These are phyloP conservation scores for Sporothrix globosa DNA, from an alignment of 2,329 filamentous ascomycete genomes.

Conservation along the genomic window DNA sequence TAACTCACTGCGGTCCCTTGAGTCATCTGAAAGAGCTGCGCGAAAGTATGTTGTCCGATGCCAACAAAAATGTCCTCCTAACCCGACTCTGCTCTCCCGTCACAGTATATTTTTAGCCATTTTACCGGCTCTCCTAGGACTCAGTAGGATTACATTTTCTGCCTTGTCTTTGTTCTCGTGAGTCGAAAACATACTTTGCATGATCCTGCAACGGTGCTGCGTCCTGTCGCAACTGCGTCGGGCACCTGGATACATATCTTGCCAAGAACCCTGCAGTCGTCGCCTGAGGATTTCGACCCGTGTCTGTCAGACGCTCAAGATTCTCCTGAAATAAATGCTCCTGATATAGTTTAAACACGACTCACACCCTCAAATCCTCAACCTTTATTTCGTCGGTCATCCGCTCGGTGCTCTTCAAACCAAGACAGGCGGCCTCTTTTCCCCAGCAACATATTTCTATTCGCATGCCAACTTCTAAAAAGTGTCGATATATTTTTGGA, in stretches of 20 bases:
- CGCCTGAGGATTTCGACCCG: not conserved
- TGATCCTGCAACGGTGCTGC: not conserved
- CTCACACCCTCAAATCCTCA: not conserved
- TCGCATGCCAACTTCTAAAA: no score
- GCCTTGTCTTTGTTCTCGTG: slow-evolving; percentile 2
- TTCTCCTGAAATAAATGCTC: not conserved
- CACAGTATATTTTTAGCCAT: not conserved
- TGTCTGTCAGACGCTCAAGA: not conserved
- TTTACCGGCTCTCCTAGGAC: not conserved
- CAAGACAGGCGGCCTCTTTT: not conserved
- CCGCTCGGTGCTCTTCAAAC: not conserved
- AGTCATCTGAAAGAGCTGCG: no score
- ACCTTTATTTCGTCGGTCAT: not conserved
- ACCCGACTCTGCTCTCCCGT: not conserved
- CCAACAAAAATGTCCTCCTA: not conserved
- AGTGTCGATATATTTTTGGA: no score
- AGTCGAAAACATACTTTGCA: not conserved
- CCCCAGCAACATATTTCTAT: not conserved
- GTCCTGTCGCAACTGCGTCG: not conserved
- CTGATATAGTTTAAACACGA: not conserved
- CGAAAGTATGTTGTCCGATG: no score
- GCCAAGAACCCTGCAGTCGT: not conserved
- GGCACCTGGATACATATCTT: not conserved
- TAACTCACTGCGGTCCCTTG: no score
- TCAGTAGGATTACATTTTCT: not conserved